Evolutionary conservation across 176 grass and related monocot genomes (phyloP), one percentile per base, ranked within the genome.

Genomic region (Thinopyrum elongatum): DNA sequence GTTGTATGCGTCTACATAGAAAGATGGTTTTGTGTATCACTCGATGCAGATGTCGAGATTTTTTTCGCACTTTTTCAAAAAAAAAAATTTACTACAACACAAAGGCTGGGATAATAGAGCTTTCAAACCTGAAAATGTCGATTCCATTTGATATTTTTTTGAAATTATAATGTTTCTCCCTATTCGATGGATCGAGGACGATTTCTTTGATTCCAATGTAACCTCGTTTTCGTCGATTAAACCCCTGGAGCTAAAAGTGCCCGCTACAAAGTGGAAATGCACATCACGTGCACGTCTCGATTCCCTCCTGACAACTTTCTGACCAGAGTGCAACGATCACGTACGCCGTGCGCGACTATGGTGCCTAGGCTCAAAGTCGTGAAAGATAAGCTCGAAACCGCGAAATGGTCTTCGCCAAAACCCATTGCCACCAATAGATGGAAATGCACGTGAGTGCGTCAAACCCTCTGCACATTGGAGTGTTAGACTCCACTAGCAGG

Each of bases 371-470:
- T 25, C 42, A 46, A 55, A 44, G 19, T 22, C 19, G 3, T 77
- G 44, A 25, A 35, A 57, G 31, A 68, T 31, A 77, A 77, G 34
- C 80, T 5, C 21, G 15, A 58, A 35, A 38, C 22, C 34, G n/a
- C 13, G n/a, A 38, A 81, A 74, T 29, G 34, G 36, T 63, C 26
- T 44, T 34, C 11, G 34, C 33, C n/a, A 46, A 10, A 65, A 22
- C 8, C 16, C 6, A 21, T 59, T 30, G 19, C 5, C 35, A 47
- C 63, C 72, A 77, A 27, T 28, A 75, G 67, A 83, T 79, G 72
- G n/a, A 84, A 62, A 44, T 23, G 27, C 25, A 2, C 25, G 29
- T 78, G 80, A 83, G 22, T 13, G 74, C 58, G 87, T 68, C 82
- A 44, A 80, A 33, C 55, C 49, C 28, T 26, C 55, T 60, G 38